Evolutionary conservation across 1,139 yeast genomes (phyloP).

Genomic region (Dujonia santamariae): DNA sequence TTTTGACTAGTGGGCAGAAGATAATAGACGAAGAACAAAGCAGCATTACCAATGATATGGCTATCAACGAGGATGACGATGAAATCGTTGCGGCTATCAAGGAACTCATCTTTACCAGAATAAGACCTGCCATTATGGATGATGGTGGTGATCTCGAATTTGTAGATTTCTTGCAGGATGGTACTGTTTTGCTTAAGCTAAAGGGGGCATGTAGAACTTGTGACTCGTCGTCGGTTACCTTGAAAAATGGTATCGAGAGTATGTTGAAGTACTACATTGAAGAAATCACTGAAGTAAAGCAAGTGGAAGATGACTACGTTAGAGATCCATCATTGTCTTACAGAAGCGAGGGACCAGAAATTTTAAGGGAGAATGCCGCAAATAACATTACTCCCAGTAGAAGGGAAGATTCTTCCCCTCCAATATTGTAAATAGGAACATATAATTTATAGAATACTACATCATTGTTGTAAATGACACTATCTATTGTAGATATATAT

Average conservation of each 20-base stretch:
- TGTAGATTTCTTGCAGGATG: slow-evolving; percentile 60
- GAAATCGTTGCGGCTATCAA: slow-evolving; percentile 88
- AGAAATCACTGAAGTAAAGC: slow-evolving; percentile 68
- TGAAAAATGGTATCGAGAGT: slow-evolving; percentile 77
- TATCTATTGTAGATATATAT: no score
- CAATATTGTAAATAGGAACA: slow-evolving; percentile 30
- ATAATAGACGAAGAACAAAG: slow-evolving; percentile 39
- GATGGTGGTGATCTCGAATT: slow-evolving; percentile 85
- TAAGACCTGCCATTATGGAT: slow-evolving; percentile 89
- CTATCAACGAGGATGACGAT: slow-evolving; percentile 57
- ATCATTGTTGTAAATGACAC: no score
- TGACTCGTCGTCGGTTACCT: slow-evolving; percentile 70
- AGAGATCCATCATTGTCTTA: slow-evolving; percentile 15
- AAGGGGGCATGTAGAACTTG: slow-evolving; percentile 83
- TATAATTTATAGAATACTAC: no score
- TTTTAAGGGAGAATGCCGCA: slow-evolving; percentile 7
- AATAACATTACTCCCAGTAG: slow-evolving; percentile 6
- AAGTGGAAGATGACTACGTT: slow-evolving; percentile 39
- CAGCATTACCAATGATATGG: slow-evolving; percentile 29
- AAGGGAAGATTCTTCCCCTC: slow-evolving; percentile 34
- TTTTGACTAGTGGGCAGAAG: slow-evolving; percentile 71
- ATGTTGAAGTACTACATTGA: slow-evolving; percentile 81
- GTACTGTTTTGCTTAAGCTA: slow-evolving; percentile 62
- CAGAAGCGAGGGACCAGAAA: slow-evolving; percentile 36
- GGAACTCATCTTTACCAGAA: slow-evolving; percentile 89